These are phyloP conservation scores for Lactarius hengduanensis DNA, from an alignment of 768 basidiomycete species.

Conservation along the genomic window DNA sequence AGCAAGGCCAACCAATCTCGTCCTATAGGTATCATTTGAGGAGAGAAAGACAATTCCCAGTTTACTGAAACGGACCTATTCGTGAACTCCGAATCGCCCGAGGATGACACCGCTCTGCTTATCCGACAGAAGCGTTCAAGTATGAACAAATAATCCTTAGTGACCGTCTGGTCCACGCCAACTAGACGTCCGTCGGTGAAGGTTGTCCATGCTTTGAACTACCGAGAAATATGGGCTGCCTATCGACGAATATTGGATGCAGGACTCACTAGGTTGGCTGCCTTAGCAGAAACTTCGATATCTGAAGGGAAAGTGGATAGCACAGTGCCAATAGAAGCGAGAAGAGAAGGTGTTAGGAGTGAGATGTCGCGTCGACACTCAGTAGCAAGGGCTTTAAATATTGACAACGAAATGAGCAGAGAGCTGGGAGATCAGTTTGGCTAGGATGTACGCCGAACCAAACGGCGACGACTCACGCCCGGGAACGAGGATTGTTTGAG, in stretches of 20 bases:
- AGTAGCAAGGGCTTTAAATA: conserved; percentile 76
- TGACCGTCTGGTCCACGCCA: conserved; percentile 69
- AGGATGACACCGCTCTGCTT: conserved; percentile 48
- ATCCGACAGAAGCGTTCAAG: conserved; percentile 64
- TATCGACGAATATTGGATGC: neutral
- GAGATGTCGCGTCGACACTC: conserved; percentile 86
- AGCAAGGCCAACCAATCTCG: conserved; percentile 82
- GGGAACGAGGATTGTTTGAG: conserved; percentile 70
- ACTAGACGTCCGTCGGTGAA: conserved; percentile 85
- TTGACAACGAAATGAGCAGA: conserved; percentile 79
- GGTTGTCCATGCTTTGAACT: conserved; percentile 92
- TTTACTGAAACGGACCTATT: conserved; percentile 56
- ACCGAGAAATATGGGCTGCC: conserved; percentile 15
- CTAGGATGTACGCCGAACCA: conserved; percentile 7
- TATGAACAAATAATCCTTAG: conserved; percentile 66
- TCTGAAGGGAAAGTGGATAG: conserved; percentile 58
- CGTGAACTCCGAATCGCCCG: conserved; percentile 63
- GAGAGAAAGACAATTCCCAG: neutral
- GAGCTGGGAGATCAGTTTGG: conserved; percentile 43
- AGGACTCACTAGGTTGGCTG: conserved; percentile 72
- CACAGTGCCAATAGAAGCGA: conserved; percentile 60
- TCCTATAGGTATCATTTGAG: conserved; percentile 43
- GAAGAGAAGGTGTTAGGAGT: conserved; percentile 66
- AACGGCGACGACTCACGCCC: conserved; percentile 59
- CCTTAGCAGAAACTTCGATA: conserved; percentile 71